Evolutionary conservation across 78 protist species (phyloP), one percentile per base, ranked within the genome.

Genomic region (Tieghemostelium lacteum): DNA sequence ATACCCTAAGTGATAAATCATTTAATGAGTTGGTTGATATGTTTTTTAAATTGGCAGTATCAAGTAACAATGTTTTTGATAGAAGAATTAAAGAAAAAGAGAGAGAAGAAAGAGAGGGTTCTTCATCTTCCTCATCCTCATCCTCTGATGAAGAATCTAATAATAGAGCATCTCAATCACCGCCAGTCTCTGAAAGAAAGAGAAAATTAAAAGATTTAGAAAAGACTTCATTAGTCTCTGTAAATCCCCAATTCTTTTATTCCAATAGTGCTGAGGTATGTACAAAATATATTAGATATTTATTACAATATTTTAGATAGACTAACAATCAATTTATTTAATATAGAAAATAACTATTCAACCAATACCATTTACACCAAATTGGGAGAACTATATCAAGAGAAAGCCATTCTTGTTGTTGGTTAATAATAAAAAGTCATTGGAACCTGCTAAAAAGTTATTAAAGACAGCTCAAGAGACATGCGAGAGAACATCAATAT

Each of bases 321-420:
- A 60, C 12, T 60, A 7, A 60, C 7, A 60, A 16, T 28, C 10
- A 17, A 28, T 26, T 28, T 7, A n/a, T 26, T 28, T 28, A 28
- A 12, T 7, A 6, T 60, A 5, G 65, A 16, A n/a, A 6, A n/a
- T 60, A 6, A 45, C n/a, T 12, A 69, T 24, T 42, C 28, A 10
- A 29, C 75, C 75, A 14, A 26, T 31, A 45, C 75, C 75, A 45
- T 69, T 69, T 50, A 69, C 75, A 39, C 22, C 22, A 3, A 31
- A 77, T 64, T 77, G 87, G 87, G 87, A 77, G 24, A 17, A 16
- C 1, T 62, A 52, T 65, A 14, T 54, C 5, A 54, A 36, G 5
- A 31, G 88, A 37, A 65, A 36, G 36, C 88, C 78, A 67, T 80
- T 80, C 20, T 28, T 80, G 26, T 80, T 80, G 39, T 24, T 80